phyloP scores from a whole-genome alignment of 1,284 basidiomycete species.

The Fomes fomentarius region DNA sequence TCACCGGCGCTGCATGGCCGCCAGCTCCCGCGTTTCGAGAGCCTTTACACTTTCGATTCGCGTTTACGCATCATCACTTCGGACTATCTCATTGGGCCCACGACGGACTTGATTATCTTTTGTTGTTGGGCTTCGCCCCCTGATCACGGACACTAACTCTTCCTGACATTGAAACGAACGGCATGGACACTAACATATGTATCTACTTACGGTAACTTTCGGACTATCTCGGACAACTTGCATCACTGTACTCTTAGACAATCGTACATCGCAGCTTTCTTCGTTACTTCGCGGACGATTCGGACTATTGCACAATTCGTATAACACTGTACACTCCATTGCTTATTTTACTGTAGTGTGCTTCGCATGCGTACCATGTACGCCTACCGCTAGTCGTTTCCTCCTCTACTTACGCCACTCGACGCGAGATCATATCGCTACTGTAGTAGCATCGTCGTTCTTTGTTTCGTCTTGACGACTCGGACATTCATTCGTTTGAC shows the following conservation, averaged over 20 bases:
- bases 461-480: conserved; percentile 13
- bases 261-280: conserved; percentile 17
- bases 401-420: neutral
- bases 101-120: conserved; percentile 17
- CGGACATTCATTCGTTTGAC: conserved; percentile 7
- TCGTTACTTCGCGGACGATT: conserved; percentile 17
- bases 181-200: conserved; percentile 21
- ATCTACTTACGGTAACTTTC: conserved; percentile 19
- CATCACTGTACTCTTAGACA: conserved; percentile 27
- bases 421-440: conserved; percentile 8
- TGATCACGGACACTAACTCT: conserved; percentile 5
- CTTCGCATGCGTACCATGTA: conserved; percentile 18
- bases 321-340: conserved; percentile 18
- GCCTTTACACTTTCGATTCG: conserved; percentile 19
- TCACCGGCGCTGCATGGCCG: conserved; percentile 22
- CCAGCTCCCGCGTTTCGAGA: conserved; percentile 19
- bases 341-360: conserved; percentile 21
- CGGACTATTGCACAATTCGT: conserved; percentile 21
- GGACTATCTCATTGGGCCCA: conserved; percentile 15
- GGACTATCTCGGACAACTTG: conserved; percentile 17
- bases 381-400: conserved; percentile 22
- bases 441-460: conserved; percentile 1
- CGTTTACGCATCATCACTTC: conserved; percentile 12
- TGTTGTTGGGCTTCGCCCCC: conserved; percentile 15
- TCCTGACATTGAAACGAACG: conserved; percentile 7